phyloP scores from a whole-genome alignment of 1,284 basidiomycete genomes.

The Stereum hirsutum region DNA sequence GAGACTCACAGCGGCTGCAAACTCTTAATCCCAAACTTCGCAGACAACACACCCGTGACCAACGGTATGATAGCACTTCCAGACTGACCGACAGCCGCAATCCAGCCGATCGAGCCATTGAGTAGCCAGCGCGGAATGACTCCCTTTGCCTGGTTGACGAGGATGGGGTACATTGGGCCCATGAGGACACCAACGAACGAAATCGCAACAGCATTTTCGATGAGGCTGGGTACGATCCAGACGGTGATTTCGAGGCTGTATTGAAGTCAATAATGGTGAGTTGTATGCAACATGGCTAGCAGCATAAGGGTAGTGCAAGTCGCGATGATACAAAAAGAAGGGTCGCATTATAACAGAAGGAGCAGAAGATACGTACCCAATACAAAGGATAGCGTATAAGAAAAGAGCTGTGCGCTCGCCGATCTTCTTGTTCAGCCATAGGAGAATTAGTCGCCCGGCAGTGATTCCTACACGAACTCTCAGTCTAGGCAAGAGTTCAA shows the following conservation, averaged over 20 bases:
- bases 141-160: conserved; percentile 37
- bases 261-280: no score
- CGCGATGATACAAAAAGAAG: background rate
- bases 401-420: conserved; percentile 33
- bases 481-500: background rate
- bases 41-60: conserved; percentile 44
- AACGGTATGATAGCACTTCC: conserved; percentile 48
- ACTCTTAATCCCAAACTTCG: conserved; percentile 35
- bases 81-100: conserved; percentile 40
- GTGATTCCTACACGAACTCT: conserved; percentile 26
- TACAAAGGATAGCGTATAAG: conserved; percentile 27
- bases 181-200: conserved; percentile 42
- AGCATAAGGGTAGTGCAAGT: background rate
- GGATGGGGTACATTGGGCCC: conserved; percentile 46
- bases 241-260: conserved; percentile 41
- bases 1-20: conserved; percentile 48
- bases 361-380: conserved; percentile 18
- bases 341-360: background rate
- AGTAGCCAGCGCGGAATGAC: conserved; percentile 42
- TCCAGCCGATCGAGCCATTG: conserved; percentile 48
- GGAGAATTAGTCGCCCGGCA: conserved; percentile 31
- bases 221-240: conserved; percentile 48
- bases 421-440: conserved; percentile 41
- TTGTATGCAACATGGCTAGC: background rate
- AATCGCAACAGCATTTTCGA: conserved; percentile 42